phyloP scores from a whole-genome alignment of 2,329 filamentous ascomycete species.

The Periconia sp. region DNA sequence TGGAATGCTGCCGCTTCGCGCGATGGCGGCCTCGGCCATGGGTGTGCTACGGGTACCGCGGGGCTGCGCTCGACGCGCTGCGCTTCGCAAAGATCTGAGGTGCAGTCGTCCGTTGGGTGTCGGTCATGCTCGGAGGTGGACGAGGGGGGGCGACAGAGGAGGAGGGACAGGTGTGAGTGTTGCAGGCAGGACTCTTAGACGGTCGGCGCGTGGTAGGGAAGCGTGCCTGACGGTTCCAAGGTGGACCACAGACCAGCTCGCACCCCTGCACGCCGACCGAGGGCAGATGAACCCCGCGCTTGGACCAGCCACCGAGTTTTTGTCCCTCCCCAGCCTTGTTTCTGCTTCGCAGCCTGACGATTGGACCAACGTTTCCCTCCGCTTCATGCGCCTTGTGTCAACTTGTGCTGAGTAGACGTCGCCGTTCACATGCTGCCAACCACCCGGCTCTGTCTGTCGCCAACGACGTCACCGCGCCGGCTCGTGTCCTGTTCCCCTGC shows the following conservation, averaged over 20 bases:
- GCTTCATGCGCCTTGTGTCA: too few relatives aligned
- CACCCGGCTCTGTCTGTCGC: not conserved
- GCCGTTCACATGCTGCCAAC: slow-evolving; percentile 1
- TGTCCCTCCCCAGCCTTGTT: not conserved
- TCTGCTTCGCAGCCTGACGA: not conserved
- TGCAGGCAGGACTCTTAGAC: too few relatives aligned
- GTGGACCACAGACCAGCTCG: not conserved
- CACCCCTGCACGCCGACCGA: not conserved
- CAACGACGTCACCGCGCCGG: not conserved
- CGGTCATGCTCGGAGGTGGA: slow-evolving; percentile 27
- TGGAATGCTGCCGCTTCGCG: slow-evolving; percentile 24
- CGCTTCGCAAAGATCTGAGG: slow-evolving; percentile 6
- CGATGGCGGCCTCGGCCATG: slow-evolving; percentile 17
- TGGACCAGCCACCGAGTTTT: slow-evolving; percentile 11
- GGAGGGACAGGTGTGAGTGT: not conserved
- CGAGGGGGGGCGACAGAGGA: not conserved
- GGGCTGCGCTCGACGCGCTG: slow-evolving; percentile 18
- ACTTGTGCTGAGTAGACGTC: too few relatives aligned
- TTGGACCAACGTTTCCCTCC: slow-evolving; percentile 1
- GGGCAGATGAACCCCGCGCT: not conserved
- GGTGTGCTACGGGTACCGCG: slow-evolving; percentile 18
- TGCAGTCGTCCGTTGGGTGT: slow-evolving; percentile 10
- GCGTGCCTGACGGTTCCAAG: slow-evolving; percentile 6
- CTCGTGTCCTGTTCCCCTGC: too few relatives aligned
- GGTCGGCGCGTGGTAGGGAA: not conserved